Percentiles rank a stretch among this genome's conserved stretches.
Conservation (phyloP, 2,329 filamentous ascomycete genomes). For the Triangularia verruculosa region DNA sequence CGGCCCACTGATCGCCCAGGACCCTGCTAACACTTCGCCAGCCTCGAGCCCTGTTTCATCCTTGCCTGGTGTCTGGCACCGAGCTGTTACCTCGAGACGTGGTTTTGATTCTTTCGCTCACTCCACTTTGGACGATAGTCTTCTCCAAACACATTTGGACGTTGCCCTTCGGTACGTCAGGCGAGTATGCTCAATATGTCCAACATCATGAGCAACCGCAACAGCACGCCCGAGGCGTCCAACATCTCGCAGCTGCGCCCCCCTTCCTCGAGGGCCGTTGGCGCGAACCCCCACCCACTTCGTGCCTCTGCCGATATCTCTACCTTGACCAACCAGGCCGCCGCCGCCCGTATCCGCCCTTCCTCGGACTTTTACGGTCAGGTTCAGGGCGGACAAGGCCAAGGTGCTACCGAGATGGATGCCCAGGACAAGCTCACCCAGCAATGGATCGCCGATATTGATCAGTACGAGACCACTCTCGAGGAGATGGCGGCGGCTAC, state of each 20-base stretch:
- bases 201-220: constrained; percentile 78
- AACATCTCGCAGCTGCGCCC: constrained; percentile 80
- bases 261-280: constrained; percentile 73
- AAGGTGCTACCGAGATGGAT: constrained; percentile 69
- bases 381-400: constrained; percentile 63
- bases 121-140: constrained; percentile 1
- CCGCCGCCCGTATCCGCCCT: constrained; percentile 77
- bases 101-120: constrained; percentile 7
- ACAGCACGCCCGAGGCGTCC: constrained; percentile 92
- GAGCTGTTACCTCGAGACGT: constrained; percentile 21
- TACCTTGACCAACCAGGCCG: constrained; percentile 65
- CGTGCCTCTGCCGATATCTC: constrained; percentile 96
- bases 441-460: constrained; percentile 98
- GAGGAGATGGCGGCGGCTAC: constrained; percentile 99
- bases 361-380: constrained; percentile 94
- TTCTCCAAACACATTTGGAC: constrained; percentile 1
- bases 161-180: constrained; percentile 11
- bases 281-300: constrained; percentile 67
- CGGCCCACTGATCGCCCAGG: constrained; percentile 35
- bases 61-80: constrained; percentile 30
- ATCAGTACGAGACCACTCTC: constrained; percentile 97
- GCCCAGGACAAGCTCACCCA: constrained; percentile 90
- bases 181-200: constrained; percentile 58
- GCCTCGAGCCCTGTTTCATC: constrained; percentile 38
- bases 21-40: constrained; percentile 32